Evolutionary conservation across 768 basidiomycete species (phyloP).

Genomic region (Boletus speciosus): DNA sequence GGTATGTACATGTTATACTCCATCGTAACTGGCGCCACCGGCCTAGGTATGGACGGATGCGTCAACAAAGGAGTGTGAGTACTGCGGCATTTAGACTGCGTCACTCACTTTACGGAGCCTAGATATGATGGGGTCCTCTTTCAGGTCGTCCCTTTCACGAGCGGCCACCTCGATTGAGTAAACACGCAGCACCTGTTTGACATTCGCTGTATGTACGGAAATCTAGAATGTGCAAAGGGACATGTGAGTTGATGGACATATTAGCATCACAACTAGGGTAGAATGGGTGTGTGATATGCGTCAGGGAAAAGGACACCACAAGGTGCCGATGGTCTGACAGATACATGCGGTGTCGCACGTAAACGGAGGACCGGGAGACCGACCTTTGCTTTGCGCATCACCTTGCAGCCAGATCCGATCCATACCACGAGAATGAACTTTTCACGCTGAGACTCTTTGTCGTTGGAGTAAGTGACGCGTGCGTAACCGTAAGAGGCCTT

Average conservation of each 20-base stretch:
- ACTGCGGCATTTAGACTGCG: background rate
- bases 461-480: constrained; percentile 80
- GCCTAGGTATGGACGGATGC: constrained; percentile 45
- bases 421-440: constrained; percentile 85
- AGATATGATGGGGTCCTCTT: constrained; percentile 80
- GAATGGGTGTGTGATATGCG: constrained; percentile 23
- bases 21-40: constrained; percentile 87
- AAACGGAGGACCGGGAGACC: constrained; percentile 22
- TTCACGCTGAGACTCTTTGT: constrained; percentile 82
- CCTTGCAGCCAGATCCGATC: constrained; percentile 80
- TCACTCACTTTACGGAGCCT: constrained; percentile 74
- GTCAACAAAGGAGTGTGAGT: constrained; percentile 15
- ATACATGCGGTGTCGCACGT: constrained; percentile 17
- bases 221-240: constrained; percentile 49
- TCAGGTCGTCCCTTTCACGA: constrained; percentile 76
- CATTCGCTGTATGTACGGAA: constrained; percentile 87
- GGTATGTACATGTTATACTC: constrained; percentile 46
- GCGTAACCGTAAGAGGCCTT: constrained; percentile 84
- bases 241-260: constrained; percentile 29
- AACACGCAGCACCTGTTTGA: constrained; percentile 72
- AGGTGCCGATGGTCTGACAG: constrained; percentile 10
- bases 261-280: constrained; percentile 22
- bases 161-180: constrained; percentile 90
- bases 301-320: constrained; percentile 5
- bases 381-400: constrained; percentile 92